Evolutionary conservation across 75 land plant species (phyloP), one percentile per base, ranked within the genome.

Genomic region (Larix kaempferi): DNA sequence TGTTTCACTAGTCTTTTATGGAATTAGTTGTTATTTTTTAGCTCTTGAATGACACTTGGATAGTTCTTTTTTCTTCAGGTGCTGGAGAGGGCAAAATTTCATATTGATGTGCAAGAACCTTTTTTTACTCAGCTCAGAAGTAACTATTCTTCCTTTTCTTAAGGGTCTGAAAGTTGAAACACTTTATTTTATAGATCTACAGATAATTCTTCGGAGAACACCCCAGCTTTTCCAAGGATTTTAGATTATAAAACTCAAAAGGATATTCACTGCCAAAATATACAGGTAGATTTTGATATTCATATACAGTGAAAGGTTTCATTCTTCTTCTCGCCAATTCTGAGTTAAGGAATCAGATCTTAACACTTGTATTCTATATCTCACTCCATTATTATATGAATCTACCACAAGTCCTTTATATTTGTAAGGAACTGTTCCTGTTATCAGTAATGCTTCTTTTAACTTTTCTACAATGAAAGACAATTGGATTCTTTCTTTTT

Each of bases 71-170:
- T 83, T 41, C 71, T 23, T 66, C 84, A 92, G 95, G 61, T 92
- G 78, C 71, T 85, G 67, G 74, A 76, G 76, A 65, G 75, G 21
- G 81, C 81, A 2, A 74, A 82, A 14, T 84, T 89, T 78, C 89
- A 90, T 72, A 82, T 93, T 76, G 86, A 91, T 85, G 93, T 90
- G 77, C 95, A 91, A 79, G 95, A 93, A 77, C 95, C 95, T 29
- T 93, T 76, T 85, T 91, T 87, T 69, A 79, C 91, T 3, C 86
- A 86, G 33, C 84, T 92, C 22, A 90, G 74, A 88, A 90, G 95
- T 90, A 77, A 59, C 16, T 35, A 63, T 29, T 14, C 37, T 73
- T 27, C 59, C 26, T 79, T 49, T 49, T 25, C 59, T 19, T 44
- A 29, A 74, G 56, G 17, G 54, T 75, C 63, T 27, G 7, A 44